Conservation (phyloP, 2,329 filamentous ascomycete species). For the Fusarium agapanthi region DNA sequence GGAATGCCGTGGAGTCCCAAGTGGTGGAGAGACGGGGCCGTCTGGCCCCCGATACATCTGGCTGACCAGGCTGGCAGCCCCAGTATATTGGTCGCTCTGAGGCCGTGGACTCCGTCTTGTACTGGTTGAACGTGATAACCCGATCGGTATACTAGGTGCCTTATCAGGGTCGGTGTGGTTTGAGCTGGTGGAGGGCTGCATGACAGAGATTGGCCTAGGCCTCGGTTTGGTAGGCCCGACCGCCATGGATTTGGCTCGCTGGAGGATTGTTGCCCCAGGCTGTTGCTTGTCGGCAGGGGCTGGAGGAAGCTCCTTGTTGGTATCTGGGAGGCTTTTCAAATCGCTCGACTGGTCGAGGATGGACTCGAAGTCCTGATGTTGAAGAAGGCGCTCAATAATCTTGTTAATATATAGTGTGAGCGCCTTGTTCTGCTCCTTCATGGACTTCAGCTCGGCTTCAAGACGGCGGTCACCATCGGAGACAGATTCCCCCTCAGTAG, state of each 20-base stretch:
- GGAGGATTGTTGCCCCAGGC: slow-evolving; percentile 59
- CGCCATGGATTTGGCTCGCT: slow-evolving; percentile 70
- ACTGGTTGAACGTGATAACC: slow-evolving; percentile 62
- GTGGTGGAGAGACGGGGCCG: slow-evolving; percentile 67
- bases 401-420: slow-evolving; percentile 98
- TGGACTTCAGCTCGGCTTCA: slow-evolving; percentile 79
- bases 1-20: slow-evolving; percentile 66
- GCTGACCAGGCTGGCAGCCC: slow-evolving; percentile 78
- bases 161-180: slow-evolving; percentile 73
- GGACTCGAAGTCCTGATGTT: slow-evolving; percentile 93
- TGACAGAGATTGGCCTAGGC: slow-evolving; percentile 66
- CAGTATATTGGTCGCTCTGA: slow-evolving; percentile 70
- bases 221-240: slow-evolving; percentile 58
- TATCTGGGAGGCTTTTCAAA: slow-evolving; percentile 55
- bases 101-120: slow-evolving; percentile 63
- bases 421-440: slow-evolving; percentile 96
- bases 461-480: slow-evolving; percentile 69
- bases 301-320: slow-evolving; percentile 86
- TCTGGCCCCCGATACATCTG: slow-evolving; percentile 88
- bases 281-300: slow-evolving; percentile 57
- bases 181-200: slow-evolving; percentile 54
- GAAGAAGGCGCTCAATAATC: slow-evolving; percentile 93
- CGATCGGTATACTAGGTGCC: slow-evolving; percentile 79
- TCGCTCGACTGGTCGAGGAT: slow-evolving; percentile 85
- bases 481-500: slow-evolving; percentile 65